A percentile compares a stretch with the other conserved stretches of the same genome.
These are phyloP conservation scores for Coniochaeta sp. DNA, from an alignment of 2,329 filamentous ascomycete genomes.

Conservation along the genomic window DNA sequence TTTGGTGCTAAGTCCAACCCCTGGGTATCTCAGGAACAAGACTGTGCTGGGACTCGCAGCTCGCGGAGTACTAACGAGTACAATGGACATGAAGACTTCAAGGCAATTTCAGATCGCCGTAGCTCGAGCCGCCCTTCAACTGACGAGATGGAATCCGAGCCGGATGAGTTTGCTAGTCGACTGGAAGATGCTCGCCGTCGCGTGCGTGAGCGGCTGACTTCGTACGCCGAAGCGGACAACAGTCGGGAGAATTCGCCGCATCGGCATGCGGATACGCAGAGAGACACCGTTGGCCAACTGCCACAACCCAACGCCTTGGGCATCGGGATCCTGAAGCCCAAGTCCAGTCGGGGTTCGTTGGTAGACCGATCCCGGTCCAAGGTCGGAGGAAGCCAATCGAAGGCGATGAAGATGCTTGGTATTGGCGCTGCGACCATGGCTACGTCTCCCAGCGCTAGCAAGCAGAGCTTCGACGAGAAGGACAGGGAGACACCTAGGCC, in stretches of 20 bases:
- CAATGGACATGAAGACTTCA: constrained; percentile 2
- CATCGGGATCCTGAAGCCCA: constrained; percentile 57
- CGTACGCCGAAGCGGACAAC: constrained; percentile 57
- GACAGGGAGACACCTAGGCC: constrained; percentile 10
- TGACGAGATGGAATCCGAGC: constrained; percentile 38
- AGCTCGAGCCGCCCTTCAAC: constrained; percentile 7
- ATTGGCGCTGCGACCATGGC: constrained; percentile 37
- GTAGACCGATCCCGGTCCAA: constrained; percentile 34
- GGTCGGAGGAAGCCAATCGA: constrained; percentile 38
- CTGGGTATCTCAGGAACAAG: constrained; percentile 33
- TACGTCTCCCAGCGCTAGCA: constrained; percentile 31
- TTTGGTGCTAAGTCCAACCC: constrained; percentile 31
- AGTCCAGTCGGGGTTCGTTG: constrained; percentile 62
- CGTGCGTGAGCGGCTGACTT: constrained; percentile 67
- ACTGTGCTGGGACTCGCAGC: constrained; percentile 5
- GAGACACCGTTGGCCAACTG: constrained; percentile 19
- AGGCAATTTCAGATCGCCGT: constrained; percentile 5
- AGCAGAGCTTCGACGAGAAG: constrained; percentile 27
- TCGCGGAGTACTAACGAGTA: constrained; percentile 6
- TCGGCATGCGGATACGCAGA: constrained; percentile 24
- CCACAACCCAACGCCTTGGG: constrained; percentile 28
- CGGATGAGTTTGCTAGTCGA: constrained; percentile 67
- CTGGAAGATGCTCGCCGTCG: constrained; percentile 63
- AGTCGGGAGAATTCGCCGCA: constrained; percentile 36
- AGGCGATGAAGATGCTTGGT: constrained; percentile 56